These are phyloP conservation scores for Takashimella tepidaria DNA, from an alignment of 1,284 basidiomycete species.

Conservation along the genomic window DNA sequence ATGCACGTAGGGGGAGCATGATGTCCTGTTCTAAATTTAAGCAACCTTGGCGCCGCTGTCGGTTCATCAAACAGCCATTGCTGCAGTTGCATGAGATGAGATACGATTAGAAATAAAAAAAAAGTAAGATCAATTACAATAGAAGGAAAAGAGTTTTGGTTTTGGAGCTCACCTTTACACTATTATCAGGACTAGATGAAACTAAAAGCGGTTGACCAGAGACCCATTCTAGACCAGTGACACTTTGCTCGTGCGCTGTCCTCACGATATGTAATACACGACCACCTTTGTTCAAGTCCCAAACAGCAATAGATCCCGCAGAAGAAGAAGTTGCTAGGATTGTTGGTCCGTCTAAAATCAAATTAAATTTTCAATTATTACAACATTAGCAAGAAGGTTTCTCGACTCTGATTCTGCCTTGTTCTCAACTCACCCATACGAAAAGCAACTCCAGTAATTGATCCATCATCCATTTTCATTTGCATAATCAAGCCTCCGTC, in stretches of 20 bases:
- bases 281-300: slow-evolving; percentile 81
- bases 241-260: slow-evolving; percentile 77
- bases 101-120: neutral
- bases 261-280: slow-evolving; percentile 74
- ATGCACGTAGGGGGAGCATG: slow-evolving; percentile 86
- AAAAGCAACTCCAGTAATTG: slow-evolving; percentile 72
- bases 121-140: neutral
- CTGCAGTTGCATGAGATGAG: slow-evolving; percentile 48
- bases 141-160: neutral
- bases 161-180: slow-evolving; percentile 66
- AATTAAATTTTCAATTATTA: too few relatives aligned
- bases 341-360: slow-evolving; percentile 66
- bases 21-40: slow-evolving; percentile 91
- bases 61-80: slow-evolving; percentile 98
- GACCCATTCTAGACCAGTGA: slow-evolving; percentile 79
- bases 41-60: slow-evolving; percentile 71
- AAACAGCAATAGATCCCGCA: slow-evolving; percentile 79
- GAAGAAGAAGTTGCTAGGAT: slow-evolving; percentile 80
- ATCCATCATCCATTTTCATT: slow-evolving; percentile 75
- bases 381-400: slow-evolving; percentile 1
- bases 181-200: slow-evolving; percentile 85
- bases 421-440: slow-evolving; percentile 63
- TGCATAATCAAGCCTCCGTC: slow-evolving; percentile 82
- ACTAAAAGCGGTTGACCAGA: slow-evolving; percentile 83
- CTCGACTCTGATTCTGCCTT: slow-evolving; percentile 6